Percentiles rank a stretch among this genome's conserved stretches.
These are phyloP conservation scores for Suillus spraguei DNA, from an alignment of 768 basidiomycete genomes.

Conservation along the genomic window DNA sequence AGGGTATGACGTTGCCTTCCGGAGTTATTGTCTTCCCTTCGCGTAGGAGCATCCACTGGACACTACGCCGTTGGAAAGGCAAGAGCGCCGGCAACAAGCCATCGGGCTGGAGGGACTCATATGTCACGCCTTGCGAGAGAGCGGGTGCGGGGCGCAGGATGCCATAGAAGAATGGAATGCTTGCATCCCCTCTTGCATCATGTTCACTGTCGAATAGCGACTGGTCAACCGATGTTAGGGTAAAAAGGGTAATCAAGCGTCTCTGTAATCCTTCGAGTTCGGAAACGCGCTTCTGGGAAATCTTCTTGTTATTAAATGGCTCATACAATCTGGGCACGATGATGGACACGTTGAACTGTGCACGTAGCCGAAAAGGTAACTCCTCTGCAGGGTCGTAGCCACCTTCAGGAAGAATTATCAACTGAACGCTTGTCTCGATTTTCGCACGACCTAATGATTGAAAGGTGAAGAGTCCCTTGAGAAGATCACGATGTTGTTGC, in stretches of 20 bases:
- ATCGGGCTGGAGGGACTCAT: conserved; percentile 63
- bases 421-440: conserved; percentile 40
- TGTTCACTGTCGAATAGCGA: conserved; percentile 24
- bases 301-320: conserved; percentile 28
- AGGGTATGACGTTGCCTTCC: conserved; percentile 46
- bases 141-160: conserved; percentile 65
- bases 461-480: conserved; percentile 47
- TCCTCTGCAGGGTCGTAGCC: conserved; percentile 24
- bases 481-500: conserved; percentile 42
- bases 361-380: conserved; percentile 53
- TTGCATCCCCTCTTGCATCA: conserved; percentile 36
- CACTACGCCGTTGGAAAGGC: conserved; percentile 84
- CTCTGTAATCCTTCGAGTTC: conserved; percentile 58
- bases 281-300: conserved; percentile 30
- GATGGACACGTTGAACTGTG: conserved; percentile 46
- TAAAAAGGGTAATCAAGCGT: conserved; percentile 45
- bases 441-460: conserved; percentile 36
- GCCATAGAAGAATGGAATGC: conserved; percentile 75
- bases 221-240: conserved; percentile 16
- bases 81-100: conserved; percentile 66
- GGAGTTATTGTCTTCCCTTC: conserved; percentile 60
- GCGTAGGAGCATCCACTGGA: conserved; percentile 73
- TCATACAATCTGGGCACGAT: conserved; percentile 40
- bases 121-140: conserved; percentile 39
- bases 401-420: conserved; percentile 39